Percentiles rank a stretch among this genome's conserved stretches.
Evolutionary conservation across 2,329 filamentous ascomycete species (phyloP).

Genomic region (Penicillium glabrum): DNA sequence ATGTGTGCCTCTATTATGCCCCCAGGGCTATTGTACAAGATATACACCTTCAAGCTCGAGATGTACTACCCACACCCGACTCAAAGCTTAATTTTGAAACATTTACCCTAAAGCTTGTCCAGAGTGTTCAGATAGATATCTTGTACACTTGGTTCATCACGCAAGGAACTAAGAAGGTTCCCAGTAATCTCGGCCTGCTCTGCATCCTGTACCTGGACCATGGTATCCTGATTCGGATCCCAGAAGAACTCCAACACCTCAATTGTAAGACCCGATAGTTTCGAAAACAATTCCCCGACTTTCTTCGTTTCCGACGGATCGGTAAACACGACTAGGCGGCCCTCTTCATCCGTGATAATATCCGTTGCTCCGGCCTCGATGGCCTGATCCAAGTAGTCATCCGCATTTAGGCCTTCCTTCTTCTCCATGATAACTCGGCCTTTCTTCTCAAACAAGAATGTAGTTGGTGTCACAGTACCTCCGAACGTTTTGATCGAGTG

Average conservation of each 20-base stretch:
- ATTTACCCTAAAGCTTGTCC: constrained; percentile 23
- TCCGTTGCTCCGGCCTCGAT: constrained; percentile 76
- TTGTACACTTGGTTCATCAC: constrained; percentile 72
- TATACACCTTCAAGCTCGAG: neutral
- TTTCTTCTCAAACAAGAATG: constrained; percentile 80
- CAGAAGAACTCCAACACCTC: constrained; percentile 79
- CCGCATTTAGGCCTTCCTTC: constrained; percentile 56
- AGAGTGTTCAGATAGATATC: constrained; percentile 72
- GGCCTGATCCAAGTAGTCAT: constrained; percentile 75
- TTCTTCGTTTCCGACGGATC: constrained; percentile 64
- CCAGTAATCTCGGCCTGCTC: constrained; percentile 58
- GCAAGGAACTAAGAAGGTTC: constrained; percentile 53
- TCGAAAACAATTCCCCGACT: constrained; percentile 64
- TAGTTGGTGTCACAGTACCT: constrained; percentile 70
- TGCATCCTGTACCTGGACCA: constrained; percentile 61
- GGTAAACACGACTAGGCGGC: constrained; percentile 69
- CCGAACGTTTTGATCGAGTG: constrained; percentile 68
- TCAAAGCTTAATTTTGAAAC: neutral
- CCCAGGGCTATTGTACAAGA: constrained; percentile 16
- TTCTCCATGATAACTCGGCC: constrained; percentile 71
- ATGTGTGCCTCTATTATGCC: constrained; percentile 5
- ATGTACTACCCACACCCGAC: neutral
- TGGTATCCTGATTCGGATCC: constrained; percentile 78
- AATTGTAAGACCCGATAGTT: constrained; percentile 65
- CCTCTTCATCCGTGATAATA: constrained; percentile 61